These are phyloP conservation scores for Aspergillus baeticus DNA, from an alignment of 495 filamentous ascomycete species.

Conservation along the genomic window DNA sequence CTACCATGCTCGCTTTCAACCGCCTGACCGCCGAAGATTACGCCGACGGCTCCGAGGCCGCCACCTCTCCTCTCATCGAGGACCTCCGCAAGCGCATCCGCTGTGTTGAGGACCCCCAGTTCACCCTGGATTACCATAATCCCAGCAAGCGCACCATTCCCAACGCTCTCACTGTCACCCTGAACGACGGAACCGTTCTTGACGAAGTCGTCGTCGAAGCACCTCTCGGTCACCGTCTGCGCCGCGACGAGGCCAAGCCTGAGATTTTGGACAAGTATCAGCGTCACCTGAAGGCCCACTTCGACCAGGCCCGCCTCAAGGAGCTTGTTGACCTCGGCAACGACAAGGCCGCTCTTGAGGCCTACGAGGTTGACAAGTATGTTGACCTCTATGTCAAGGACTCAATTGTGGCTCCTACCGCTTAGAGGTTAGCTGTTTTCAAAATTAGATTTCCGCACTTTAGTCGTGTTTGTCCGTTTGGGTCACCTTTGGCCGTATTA, in stretches of 20 bases:
- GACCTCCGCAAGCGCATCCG: conserved; percentile 85
- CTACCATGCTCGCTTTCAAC: conserved; percentile 91
- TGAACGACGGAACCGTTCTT: conserved; percentile 92
- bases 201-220: conserved; percentile 94
- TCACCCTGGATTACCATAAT: conserved; percentile 92
- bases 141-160: conserved; percentile 89
- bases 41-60: conserved; percentile 85
- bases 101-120: conserved; percentile 94
- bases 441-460: conserved; percentile 5
- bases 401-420: conserved; percentile 40
- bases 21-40: conserved; percentile 91
- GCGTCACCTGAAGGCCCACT: conserved; percentile 85
- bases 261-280: conserved; percentile 93
- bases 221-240: conserved; percentile 85
- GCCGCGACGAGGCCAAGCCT: conserved; percentile 95
- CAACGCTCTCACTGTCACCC: conserved; percentile 88
- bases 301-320: conserved; percentile 68
- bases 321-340: conserved; percentile 75
- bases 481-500: background rate
- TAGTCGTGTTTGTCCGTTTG: background rate
- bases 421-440: conserved; percentile 10
- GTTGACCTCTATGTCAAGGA: conserved; percentile 90
- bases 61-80: conserved; percentile 85
- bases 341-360: conserved; percentile 71
- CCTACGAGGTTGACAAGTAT: conserved; percentile 84